Evolutionary conservation across 2,329 filamentous ascomycete species (phyloP), one percentile per base, ranked within the genome.

Genomic region (Sclerotinia sclerotiorum): DNA sequence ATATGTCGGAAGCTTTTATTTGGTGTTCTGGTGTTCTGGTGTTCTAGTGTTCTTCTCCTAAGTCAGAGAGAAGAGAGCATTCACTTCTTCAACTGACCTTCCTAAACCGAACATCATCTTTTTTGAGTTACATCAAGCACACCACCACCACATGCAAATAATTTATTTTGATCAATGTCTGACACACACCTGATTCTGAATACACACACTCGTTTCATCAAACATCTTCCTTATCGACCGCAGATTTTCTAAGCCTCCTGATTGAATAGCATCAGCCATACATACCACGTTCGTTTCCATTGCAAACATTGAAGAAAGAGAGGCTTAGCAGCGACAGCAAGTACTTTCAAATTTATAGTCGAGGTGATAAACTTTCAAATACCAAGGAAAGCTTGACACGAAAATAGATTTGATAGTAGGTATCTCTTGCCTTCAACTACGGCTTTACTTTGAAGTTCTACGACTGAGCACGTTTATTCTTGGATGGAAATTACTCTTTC

Each of bases 91-190:
- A 51, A 42, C 61, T 32, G 48, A 52, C n/a, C 32, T 42, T 64
- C 32, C 32, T 13, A 39, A 64, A 49, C 32, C 60, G 44, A 51
- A 19, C 5, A 24, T 24, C 15, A 24, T 35, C 15, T 8, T 51
- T 62, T 61, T 24, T 17, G n/a, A 56, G 65, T 67, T 32, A 44
- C 54, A 52, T 55, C 49, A 54, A 44, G n/a, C 42, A 52, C 57
- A 29, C 29, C 17, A 29, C 29, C 17, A 61, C n/a, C 54, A 67
- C 55, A 54, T 67, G 56, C 55, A 62, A 44, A 35, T 46, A 17
- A 54, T 62, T 35, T 62, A 54, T 35, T 24, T 52, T n/a, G 56
- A 29, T 35, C 65, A 67, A 62, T 17, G 19, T 48, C n/a, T 19
- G 51, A 52, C 13, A n/a, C 48, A 7, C 44, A 60, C n/a, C 27